Evolutionary conservation across 2,329 filamentous ascomycete species (phyloP).

Genomic region (Exophiala phaeomuriformis): DNA sequence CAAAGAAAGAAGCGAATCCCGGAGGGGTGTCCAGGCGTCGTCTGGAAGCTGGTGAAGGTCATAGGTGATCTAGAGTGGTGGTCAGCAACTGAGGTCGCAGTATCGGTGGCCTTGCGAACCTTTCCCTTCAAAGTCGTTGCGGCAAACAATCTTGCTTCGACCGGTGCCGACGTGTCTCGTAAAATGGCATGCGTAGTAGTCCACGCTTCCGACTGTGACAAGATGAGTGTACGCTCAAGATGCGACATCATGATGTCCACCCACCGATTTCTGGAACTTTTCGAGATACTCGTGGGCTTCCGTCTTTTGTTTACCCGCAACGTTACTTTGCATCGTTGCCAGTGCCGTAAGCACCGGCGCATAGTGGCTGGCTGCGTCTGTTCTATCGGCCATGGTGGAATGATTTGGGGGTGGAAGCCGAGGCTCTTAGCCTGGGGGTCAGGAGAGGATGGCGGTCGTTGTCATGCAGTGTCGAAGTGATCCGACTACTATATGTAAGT

Average conservation of each 20-base stretch:
- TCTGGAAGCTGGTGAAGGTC: constrained; percentile 83
- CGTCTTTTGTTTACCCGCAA: constrained; percentile 73
- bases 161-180: constrained; percentile 65
- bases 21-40: constrained; percentile 65
- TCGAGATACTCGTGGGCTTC: constrained; percentile 87
- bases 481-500: background rate
- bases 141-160: constrained; percentile 87
- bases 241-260: constrained; percentile 28
- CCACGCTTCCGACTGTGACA: constrained; percentile 62
- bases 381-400: constrained; percentile 59
- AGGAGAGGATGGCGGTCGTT: background rate
- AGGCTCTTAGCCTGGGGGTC: constrained; percentile 15
- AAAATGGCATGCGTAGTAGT: constrained; percentile 77
- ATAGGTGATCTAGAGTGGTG: constrained; percentile 70
- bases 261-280: constrained; percentile 94
- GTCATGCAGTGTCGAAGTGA: constrained; percentile 8
- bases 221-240: constrained; percentile 21
- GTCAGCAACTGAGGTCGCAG: constrained; percentile 12
- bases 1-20: constrained; percentile 74
- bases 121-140: constrained; percentile 97
- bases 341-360: constrained; percentile 81
- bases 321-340: constrained; percentile 80
- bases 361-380: constrained; percentile 60
- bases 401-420: constrained; percentile 8
- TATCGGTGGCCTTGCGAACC: constrained; percentile 46